Evolutionary conservation across 768 basidiomycete species (phyloP).

Genomic region (Calocybe gangraenosa): DNA sequence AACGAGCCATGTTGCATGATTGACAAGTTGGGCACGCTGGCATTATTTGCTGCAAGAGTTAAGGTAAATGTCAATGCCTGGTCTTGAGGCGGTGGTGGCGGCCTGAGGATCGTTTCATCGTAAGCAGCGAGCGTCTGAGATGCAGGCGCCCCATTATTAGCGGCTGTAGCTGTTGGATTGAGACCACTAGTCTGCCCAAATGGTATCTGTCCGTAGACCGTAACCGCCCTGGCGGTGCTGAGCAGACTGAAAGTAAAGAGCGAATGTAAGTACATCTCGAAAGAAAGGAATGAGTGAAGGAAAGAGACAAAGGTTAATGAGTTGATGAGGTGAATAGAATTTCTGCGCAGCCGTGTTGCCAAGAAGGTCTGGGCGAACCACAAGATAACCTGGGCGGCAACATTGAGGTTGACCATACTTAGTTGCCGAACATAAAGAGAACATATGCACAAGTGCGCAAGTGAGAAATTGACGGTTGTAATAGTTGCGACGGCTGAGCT

Average conservation of each 20-base stretch:
- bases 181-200: constrained; percentile 16
- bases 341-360: no score
- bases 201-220: constrained; percentile 29
- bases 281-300: background rate
- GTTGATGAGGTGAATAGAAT: no score
- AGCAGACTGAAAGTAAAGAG: constrained; percentile 9
- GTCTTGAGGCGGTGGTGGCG: constrained; percentile 47
- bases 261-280: constrained; percentile 9
- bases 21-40: constrained; percentile 28
- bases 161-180: constrained; percentile 10
- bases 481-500: no score
- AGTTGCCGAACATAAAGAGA: no score
- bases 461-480: no score
- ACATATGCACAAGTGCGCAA: no score
- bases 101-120: constrained; percentile 43
- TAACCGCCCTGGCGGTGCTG: constrained; percentile 18
- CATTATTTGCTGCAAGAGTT: constrained; percentile 32
- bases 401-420: no score
- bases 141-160: constrained; percentile 20
- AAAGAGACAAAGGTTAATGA: background rate
- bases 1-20: constrained; percentile 50
- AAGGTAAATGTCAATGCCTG: constrained; percentile 40
- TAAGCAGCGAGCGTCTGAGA: constrained; percentile 42
- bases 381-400: no score
- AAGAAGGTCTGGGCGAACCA: no score